Conservation (phyloP, 2,329 filamentous ascomycete species). For the Tolypocladium tundrense region DNA sequence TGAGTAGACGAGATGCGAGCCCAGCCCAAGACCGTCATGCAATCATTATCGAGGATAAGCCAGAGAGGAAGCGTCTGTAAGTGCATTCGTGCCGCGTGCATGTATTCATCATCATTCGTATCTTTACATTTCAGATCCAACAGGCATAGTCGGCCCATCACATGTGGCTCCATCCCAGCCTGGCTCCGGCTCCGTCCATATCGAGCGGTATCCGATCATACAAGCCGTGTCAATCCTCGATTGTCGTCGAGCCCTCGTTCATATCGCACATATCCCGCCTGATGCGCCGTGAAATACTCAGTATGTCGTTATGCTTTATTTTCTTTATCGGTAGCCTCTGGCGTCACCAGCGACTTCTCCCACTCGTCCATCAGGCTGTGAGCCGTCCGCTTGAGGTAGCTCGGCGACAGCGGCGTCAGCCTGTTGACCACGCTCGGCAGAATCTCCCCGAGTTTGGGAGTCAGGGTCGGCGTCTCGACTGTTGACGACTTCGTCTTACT, state of each 20-base stretch:
- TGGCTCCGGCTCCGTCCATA: background rate
- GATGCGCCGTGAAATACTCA: background rate
- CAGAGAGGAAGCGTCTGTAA: background rate
- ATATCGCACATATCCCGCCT: background rate
- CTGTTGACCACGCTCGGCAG: conserved; percentile 64
- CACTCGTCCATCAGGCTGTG: conserved; percentile 81
- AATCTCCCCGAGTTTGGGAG: conserved; percentile 39
- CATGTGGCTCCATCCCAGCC: background rate
- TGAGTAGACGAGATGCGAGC: too few relatives aligned
- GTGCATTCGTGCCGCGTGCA: background rate
- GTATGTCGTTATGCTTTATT: conserved; percentile 14
- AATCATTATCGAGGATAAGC: too few relatives aligned
- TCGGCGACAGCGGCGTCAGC: conserved; percentile 58
- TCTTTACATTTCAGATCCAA: conserved; percentile 9
- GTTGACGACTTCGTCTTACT: conserved; percentile 23
- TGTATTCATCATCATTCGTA: conserved; percentile 2
- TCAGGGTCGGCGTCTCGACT: conserved; percentile 20
- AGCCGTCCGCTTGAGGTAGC: conserved; percentile 73
- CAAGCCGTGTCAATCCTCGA: background rate
- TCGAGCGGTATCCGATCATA: background rate
- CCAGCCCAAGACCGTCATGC: too few relatives aligned
- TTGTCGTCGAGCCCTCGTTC: background rate
- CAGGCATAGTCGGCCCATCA: background rate
- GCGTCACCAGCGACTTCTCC: conserved; percentile 51
- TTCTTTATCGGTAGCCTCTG: conserved; percentile 20